These are phyloP conservation scores for Fusarium pilosicola DNA, from an alignment of 2,329 filamentous ascomycete species.

Conservation along the genomic window DNA sequence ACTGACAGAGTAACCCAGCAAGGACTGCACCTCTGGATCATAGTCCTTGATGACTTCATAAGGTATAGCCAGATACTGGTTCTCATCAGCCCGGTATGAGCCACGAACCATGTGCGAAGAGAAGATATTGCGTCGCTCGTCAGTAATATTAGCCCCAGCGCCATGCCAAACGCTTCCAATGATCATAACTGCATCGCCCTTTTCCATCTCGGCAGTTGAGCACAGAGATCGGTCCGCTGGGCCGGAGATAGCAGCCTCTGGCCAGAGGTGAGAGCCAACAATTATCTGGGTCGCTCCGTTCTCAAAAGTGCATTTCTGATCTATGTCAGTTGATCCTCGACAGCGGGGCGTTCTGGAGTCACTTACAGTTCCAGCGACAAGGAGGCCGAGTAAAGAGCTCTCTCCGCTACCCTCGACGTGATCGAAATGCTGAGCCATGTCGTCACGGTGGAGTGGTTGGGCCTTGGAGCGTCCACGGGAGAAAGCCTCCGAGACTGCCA, in stretches of 20 bases:
- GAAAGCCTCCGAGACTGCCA: neutral
- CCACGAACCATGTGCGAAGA: neutral
- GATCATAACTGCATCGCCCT: neutral
- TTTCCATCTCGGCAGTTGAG: neutral
- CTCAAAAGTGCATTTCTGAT: neutral
- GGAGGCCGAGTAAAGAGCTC: neutral
- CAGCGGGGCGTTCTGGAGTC: rapidly evolving
- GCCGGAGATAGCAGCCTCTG: neutral
- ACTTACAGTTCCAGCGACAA: neutral
- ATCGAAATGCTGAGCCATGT: neutral
- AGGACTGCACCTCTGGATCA: neutral
- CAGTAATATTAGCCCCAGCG: neutral
- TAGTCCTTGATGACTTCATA: neutral
- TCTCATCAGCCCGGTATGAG: neutral
- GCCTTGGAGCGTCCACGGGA: neutral
- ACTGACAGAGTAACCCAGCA: no score
- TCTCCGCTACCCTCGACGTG: neutral
- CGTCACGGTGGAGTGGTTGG: neutral
- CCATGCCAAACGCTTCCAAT: neutral
- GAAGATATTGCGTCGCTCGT: neutral
- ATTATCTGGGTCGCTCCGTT: neutral
- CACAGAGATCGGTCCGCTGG: neutral
- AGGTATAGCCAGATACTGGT: neutral
- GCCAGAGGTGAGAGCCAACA: neutral
- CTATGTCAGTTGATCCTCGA: rapidly evolving